phyloP scores from a whole-genome alignment of 2,329 filamentous ascomycete species.

The Ophiostoma pallidulum region DNA sequence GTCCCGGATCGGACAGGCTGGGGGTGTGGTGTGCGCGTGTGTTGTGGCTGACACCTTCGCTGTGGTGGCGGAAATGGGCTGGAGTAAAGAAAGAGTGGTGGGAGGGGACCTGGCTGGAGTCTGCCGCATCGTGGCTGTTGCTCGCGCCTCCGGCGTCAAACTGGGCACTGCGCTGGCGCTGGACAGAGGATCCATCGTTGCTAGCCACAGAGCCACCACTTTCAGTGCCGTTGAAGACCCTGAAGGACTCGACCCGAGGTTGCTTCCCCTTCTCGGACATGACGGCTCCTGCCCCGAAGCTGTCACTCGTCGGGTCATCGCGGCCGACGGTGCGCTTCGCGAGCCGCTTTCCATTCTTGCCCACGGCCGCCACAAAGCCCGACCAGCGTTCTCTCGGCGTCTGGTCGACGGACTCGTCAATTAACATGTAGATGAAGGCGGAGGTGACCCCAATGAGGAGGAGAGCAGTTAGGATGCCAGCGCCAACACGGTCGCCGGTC shows the following conservation, averaged over 20 bases:
- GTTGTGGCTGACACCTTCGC: neutral
- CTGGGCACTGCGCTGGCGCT: neutral
- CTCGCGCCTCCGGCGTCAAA: no score
- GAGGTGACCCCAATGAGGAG: conserved; percentile 44
- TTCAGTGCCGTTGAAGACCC: neutral
- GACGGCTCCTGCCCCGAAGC: neutral
- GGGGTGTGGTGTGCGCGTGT: neutral
- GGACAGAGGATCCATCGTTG: neutral
- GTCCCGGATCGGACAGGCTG: neutral
- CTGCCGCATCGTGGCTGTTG: neutral
- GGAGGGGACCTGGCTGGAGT: neutral
- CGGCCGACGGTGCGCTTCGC: conserved; percentile 1
- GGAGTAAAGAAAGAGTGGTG: conserved; percentile 10
- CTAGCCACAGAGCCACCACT: conserved; percentile 2
- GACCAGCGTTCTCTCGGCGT: conserved; percentile 25
- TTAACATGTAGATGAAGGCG: conserved; percentile 39
- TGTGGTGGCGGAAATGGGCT: conserved; percentile 3
- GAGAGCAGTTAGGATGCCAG: conserved; percentile 26
- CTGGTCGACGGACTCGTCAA: conserved; percentile 36
- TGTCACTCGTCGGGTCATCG: neutral
- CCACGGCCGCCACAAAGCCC: conserved; percentile 16
- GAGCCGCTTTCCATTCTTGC: conserved; percentile 6
- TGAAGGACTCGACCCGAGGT: neutral
- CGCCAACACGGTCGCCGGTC: conserved; percentile 13
- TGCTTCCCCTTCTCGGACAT: conserved; percentile 10